Conservation (phyloP, 1,284 basidiomycete genomes). For the Caloboletus firmus region DNA sequence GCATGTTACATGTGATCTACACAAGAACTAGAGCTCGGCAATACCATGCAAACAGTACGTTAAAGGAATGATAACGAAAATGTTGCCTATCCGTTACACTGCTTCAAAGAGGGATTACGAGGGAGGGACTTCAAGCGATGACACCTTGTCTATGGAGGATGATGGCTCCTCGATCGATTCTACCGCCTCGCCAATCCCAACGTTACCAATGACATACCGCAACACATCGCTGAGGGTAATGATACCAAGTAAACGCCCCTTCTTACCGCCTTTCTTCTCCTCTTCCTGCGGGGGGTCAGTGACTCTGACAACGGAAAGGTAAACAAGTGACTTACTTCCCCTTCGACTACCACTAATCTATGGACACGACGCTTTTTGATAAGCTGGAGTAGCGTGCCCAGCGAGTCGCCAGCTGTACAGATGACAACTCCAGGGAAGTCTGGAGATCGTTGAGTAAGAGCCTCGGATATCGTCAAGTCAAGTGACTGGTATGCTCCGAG, state of each 20-base stretch:
- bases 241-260: conserved; percentile 84
- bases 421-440: conserved; percentile 98
- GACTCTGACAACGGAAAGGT: background rate
- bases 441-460: conserved; percentile 84
- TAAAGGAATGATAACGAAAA: background rate
- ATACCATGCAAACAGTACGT: conserved; percentile 4
- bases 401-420: conserved; percentile 89
- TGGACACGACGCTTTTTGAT: conserved; percentile 94
- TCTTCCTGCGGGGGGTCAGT: conserved; percentile 55
- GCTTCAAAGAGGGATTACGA: conserved; percentile 6
- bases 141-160: conserved; percentile 20
- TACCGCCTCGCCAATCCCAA: conserved; percentile 47
- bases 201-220: conserved; percentile 78
- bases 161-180: conserved; percentile 32
- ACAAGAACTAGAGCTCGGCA: conserved; percentile 4
- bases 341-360: conserved; percentile 89
- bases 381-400: conserved; percentile 90
- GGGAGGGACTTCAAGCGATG: conserved; percentile 14
- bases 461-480: conserved; percentile 93
- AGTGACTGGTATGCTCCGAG: conserved; percentile 92
- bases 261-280: conserved; percentile 72
- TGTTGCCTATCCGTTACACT: background rate
- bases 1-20: conserved; percentile 20
- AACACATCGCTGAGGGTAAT: conserved; percentile 92
- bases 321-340: conserved; percentile 54